Evolutionary conservation across 2,329 filamentous ascomycete species (phyloP), one percentile per base, ranked within the genome.

Genomic region (Nothopassalora personata): DNA sequence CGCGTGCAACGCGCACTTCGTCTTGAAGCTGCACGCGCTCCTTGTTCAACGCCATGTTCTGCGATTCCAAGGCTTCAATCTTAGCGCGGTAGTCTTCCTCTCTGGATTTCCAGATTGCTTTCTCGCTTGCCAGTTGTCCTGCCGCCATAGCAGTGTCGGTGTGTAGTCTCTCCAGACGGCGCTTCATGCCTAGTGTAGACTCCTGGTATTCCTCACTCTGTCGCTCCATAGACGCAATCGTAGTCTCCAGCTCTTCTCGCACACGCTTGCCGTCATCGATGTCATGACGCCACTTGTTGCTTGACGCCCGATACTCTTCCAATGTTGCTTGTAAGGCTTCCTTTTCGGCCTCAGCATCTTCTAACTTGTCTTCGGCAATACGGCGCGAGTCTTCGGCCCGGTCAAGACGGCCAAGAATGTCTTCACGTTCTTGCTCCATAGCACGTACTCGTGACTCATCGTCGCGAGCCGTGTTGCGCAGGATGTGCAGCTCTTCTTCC

Each of bases 101-200:
- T 58, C 76, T 88, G 75, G 89, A 88, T 68, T 86, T 85, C 76
- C 89, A 92, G 36, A 83, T 81, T 31, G 88, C 85, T 71, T 92
- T 93, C 71, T 97, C 92, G 67, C 89, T 86, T 23, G 88, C 86
- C 62, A 97, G 86, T 62, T 96, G 88, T 50, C 85, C 85, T 55
- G 90, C 87, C 52, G 91, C 89, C 57, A 80, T 80, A 33, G 86
- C 83, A 87, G 97, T 93, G 67, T 97, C 91, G 63, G 91, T 84
- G 74, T 97, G 92, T 43, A 99, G 79, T 60, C 86, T 86, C 67
- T 93, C 85, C 69, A 97, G 89, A 74, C 94, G 96, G 72, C 81
- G 80, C 65, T 91, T 87, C 83, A 95, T 92, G 61, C 63, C 55
- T 34, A 54, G 61, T 5, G 67, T 64, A 18, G 69, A 68, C 31